Percentiles rank a stretch among this genome's conserved stretches.
phyloP scores from a whole-genome alignment of 768 basidiomycete genomes.

The Leccinellum luteum region DNA sequence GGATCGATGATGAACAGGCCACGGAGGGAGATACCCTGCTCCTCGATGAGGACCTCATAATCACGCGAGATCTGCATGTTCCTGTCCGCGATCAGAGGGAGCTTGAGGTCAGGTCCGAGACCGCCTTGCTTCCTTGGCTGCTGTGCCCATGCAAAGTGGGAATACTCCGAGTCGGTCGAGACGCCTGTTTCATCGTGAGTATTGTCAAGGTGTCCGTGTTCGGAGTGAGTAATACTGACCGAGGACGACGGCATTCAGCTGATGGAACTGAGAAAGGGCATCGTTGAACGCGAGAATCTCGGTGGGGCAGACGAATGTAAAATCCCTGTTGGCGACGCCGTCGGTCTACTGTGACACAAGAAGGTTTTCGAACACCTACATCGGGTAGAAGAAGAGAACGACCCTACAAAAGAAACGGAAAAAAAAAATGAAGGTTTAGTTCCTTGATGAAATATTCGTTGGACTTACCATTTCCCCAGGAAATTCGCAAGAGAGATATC shows the following conservation, averaged over 20 bases:
- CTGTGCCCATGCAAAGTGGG: slow-evolving; percentile 84
- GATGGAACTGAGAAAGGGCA: slow-evolving; percentile 70
- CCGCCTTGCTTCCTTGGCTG: slow-evolving; percentile 84
- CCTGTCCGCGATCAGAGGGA: slow-evolving; percentile 80
- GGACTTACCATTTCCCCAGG: slow-evolving; percentile 73
- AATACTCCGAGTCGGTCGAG: slow-evolving; percentile 88
- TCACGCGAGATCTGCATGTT: slow-evolving; percentile 78
- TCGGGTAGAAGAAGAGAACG: slow-evolving; percentile 91
- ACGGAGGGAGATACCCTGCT: slow-evolving; percentile 84
- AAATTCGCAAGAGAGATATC: slow-evolving; percentile 72
- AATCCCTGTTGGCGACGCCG: slow-evolving; percentile 52
- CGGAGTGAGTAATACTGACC: slow-evolving; percentile 42
- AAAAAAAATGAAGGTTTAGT: neutral
- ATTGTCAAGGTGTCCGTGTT: neutral
- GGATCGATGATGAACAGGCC: slow-evolving; percentile 88
- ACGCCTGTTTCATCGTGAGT: slow-evolving; percentile 42
- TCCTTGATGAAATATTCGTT: neutral
- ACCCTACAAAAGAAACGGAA: slow-evolving; percentile 54
- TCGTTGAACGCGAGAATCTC: slow-evolving; percentile 96
- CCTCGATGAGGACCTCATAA: slow-evolving; percentile 87
- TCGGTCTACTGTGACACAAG: neutral
- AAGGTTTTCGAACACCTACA: slow-evolving; percentile 49
- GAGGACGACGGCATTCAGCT: slow-evolving; percentile 71
- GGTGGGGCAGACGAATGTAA: slow-evolving; percentile 91
- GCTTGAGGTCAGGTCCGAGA: slow-evolving; percentile 82